Conservation (phyloP, 768 basidiomycete species). For the Paxillus rubicundulus region DNA sequence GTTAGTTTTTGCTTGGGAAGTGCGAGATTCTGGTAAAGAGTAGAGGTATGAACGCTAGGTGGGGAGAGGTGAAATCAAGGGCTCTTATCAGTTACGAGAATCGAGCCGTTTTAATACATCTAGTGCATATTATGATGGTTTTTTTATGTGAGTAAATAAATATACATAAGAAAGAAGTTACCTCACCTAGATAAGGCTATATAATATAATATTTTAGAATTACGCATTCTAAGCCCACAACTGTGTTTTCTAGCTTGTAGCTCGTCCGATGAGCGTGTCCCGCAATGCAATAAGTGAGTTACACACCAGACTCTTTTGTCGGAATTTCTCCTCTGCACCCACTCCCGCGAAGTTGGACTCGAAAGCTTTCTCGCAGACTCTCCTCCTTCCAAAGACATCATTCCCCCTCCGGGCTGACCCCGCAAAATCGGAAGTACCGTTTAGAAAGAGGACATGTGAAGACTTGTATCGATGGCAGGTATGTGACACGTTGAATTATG, state of each 20-base stretch:
- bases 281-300: slow-evolving; percentile 15
- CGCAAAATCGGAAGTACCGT: slow-evolving; percentile 55
- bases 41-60: background rate
- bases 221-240: too few species aligned
- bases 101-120: too few species aligned
- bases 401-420: slow-evolving; percentile 76
- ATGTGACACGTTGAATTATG: slow-evolving; percentile 21
- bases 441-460: slow-evolving; percentile 63
- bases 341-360: slow-evolving; percentile 10
- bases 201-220: too few species aligned
- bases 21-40: slow-evolving; percentile 9
- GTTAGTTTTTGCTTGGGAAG: slow-evolving; percentile 12
- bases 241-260: background rate
- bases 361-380: slow-evolving; percentile 54
- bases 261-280: slow-evolving; percentile 16
- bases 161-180: too few species aligned
- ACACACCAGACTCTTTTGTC: slow-evolving; percentile 6
- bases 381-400: slow-evolving; percentile 77
- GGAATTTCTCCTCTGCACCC: slow-evolving; percentile 15
- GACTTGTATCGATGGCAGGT: slow-evolving; percentile 81
- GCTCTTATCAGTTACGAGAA: too few species aligned
- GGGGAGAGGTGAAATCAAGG: background rate
- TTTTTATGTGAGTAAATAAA: too few species aligned
- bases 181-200: too few species aligned
- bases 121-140: too few species aligned